Conservation (phyloP, 257 asterid genomes). For the Petunia axillaris region DNA sequence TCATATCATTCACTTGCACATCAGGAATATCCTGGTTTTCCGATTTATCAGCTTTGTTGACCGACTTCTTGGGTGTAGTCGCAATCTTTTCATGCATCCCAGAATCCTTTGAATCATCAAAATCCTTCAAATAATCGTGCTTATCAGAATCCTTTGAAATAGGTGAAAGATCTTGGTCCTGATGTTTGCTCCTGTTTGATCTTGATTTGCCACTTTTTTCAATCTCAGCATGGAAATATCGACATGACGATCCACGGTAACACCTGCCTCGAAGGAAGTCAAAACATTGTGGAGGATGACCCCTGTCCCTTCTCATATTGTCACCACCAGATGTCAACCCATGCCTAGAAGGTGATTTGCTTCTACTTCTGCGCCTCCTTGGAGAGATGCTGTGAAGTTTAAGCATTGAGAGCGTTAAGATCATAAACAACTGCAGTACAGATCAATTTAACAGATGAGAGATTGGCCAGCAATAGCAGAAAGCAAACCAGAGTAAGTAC, state of each 20-base stretch:
- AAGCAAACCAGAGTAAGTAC: slow-evolving; percentile 36
- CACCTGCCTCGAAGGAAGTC: slow-evolving; percentile 77
- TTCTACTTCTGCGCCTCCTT: slow-evolving; percentile 69
- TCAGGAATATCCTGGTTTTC: slow-evolving; percentile 44
- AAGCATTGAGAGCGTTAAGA: slow-evolving; percentile 31
- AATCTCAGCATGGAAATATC: slow-evolving; percentile 66
- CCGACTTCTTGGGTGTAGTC: slow-evolving; percentile 32
- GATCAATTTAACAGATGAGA: slow-evolving; percentile 20
- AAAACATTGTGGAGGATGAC: slow-evolving; percentile 58
- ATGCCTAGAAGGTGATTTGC: slow-evolving; percentile 67
- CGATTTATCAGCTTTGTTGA: slow-evolving; percentile 36
- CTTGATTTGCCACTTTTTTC: slow-evolving; percentile 59
- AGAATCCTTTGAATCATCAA: slow-evolving; percentile 40
- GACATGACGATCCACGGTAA: slow-evolving; percentile 81
- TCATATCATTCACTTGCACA: slow-evolving; percentile 39
- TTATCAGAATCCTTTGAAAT: slow-evolving; percentile 42
- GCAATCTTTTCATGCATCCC: slow-evolving; percentile 40
- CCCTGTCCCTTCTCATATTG: slow-evolving; percentile 56
- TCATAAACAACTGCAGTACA: slow-evolving; percentile 4
- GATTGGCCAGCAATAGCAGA: slow-evolving; percentile 12
- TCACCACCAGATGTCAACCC: slow-evolving; percentile 49
- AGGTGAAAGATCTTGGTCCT: slow-evolving; percentile 44
- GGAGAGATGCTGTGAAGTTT: slow-evolving; percentile 71
- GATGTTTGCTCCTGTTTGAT: slow-evolving; percentile 51
- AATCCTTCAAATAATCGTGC: slow-evolving; percentile 36